Conservation (phyloP, 2,329 filamentous ascomycete genomes). For the Ophidiomyces ophidiicola region DNA sequence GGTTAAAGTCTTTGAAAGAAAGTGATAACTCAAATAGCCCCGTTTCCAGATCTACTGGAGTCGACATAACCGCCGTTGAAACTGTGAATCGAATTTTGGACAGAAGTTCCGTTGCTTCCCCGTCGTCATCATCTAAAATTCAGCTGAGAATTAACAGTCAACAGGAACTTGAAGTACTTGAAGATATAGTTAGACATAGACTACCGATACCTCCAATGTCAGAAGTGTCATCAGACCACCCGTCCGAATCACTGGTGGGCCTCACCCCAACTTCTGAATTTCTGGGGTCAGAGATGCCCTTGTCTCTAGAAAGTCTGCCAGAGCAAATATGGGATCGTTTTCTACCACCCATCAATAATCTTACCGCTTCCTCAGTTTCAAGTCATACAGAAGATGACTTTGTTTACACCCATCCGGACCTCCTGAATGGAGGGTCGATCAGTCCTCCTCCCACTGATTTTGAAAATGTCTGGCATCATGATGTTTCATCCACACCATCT, state of each 20-base stretch:
- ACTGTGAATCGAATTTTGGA: constrained; percentile 18
- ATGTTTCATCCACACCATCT: constrained; percentile 27
- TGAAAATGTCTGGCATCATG: not conserved
- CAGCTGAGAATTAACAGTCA: constrained; percentile 10
- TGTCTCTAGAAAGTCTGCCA: constrained; percentile 1
- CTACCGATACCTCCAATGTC: constrained; percentile 22
- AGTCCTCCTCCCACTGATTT: not conserved
- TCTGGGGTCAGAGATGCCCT: constrained; percentile 8
- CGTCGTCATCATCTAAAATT: constrained; percentile 18
- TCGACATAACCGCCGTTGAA: constrained; percentile 23
- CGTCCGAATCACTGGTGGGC: constrained; percentile 33
- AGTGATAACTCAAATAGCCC: constrained; percentile 5
- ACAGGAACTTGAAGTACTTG: constrained; percentile 15
- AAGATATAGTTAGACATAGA: constrained; percentile 17
- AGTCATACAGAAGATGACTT: constrained; percentile 25
- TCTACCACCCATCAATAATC: constrained; percentile 19
- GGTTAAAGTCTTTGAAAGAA: constrained; percentile 17
- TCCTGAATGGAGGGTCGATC: constrained; percentile 3
- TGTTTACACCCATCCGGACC: constrained; percentile 25
- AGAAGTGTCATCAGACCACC: constrained; percentile 27
- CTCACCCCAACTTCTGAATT: constrained; percentile 33
- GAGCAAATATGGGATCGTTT: constrained; percentile 14
- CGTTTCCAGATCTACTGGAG: constrained; percentile 27
- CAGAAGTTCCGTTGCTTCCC: constrained; percentile 12
- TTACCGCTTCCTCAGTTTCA: constrained; percentile 16